Base-by-base conservation (phyloP, 2,329 filamentous ascomycete genomes). In the Alternaria sp. region DNA sequence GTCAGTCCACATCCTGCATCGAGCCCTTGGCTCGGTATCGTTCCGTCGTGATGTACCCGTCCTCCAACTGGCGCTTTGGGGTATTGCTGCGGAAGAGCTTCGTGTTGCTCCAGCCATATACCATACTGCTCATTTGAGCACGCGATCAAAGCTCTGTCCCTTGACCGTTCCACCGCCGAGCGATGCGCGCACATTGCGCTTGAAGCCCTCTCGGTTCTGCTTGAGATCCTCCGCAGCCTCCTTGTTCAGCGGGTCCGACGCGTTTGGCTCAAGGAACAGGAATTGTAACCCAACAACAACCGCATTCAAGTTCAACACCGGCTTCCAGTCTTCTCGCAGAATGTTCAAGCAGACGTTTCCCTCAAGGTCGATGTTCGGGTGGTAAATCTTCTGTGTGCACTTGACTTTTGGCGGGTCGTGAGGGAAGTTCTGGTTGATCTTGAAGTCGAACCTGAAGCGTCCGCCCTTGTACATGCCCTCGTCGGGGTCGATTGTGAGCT, bases 291-390 rank as follows among this genome's bases (percentile, higher is more conserved):
- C 95, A 54, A 98, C 93, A 69, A 99, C 95, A 41, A 98, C 93
- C 16, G 95, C 94, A 76, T 98, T 97, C 77, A 99, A 80, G 79
- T 98, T 98, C 76, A 99, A 82, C 44, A 99, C 95, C 0, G 95
- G 95, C 84, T 98, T 99, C 95, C 95, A 99, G 82, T 99, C 95
- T 82, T 99, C 95, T 63, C 95, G 86, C 74, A 99, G 81, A 73
- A 99, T 99, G 79, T 99, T 99, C 75, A 99, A 82, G 83, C 95
- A 99, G 64, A 99, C 94, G 77, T 99, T 99, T 70, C 95, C 95
- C 78, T 98, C 93, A 41, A 97, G 86, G 75, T 99, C 95, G 77
- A 99, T 99, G 80, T 99, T 99, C 6, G 95, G 95, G 78, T 99
- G 95, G 82, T 99, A 99, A 73, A 99, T 98, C 85, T 97, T 98